These are phyloP conservation scores for Gossypioides kirkii DNA, from an alignment of 345 rosid species.

Conservation along the genomic window DNA sequence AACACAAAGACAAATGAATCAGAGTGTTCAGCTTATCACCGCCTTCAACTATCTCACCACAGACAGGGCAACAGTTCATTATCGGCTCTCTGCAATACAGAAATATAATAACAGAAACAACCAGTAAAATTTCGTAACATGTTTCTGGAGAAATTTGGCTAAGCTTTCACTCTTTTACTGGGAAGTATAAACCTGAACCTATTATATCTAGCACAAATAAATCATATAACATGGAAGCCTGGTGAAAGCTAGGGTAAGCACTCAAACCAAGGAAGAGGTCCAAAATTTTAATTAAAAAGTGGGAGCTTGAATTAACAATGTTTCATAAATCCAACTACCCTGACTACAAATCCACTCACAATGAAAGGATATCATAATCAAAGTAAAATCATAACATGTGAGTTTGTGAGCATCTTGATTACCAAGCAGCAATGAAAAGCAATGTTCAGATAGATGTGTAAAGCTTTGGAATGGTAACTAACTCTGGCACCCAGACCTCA, in stretches of 20 bases:
- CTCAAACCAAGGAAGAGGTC: neutral
- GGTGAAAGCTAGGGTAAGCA: neutral
- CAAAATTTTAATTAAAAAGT: neutral
- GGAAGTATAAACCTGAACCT: neutral
- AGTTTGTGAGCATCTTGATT: neutral
- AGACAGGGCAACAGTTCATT: slow-evolving; percentile 78
- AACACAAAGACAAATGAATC: slow-evolving; percentile 89
- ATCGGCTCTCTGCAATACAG: slow-evolving; percentile 61
- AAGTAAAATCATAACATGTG: neutral
- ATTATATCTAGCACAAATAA: neutral
- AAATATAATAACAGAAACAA: slow-evolving; percentile 6
- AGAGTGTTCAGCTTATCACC: slow-evolving; percentile 72
- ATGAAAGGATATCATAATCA: neutral
- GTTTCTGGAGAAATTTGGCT: neutral
- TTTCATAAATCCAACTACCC: slow-evolving; percentile 1
- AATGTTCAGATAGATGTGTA: neutral
- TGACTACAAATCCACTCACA: neutral
- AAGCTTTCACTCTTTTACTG: neutral
- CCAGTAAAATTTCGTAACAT: neutral
- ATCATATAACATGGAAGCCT: neutral
- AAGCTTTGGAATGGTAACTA: neutral
- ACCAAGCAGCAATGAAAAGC: neutral
- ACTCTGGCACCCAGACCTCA: neutral
- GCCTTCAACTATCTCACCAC: slow-evolving; percentile 70
- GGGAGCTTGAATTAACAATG: neutral